phyloP scores from a whole-genome alignment of 1,284 basidiomycete genomes.

The Ustilago loliicola region DNA sequence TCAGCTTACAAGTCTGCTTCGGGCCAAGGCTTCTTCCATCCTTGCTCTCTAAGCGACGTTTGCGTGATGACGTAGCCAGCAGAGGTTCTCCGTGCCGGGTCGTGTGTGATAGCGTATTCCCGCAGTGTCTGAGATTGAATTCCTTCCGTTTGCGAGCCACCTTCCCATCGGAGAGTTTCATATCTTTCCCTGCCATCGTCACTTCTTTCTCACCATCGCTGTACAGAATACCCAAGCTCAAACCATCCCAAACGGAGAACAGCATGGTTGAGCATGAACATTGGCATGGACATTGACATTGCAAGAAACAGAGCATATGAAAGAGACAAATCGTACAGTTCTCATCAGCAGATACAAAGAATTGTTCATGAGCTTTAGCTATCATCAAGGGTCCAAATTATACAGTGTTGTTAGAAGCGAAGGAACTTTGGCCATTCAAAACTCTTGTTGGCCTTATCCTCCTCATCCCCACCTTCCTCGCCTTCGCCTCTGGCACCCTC shows the following conservation, averaged over 20 bases:
- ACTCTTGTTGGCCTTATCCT: slow-evolving; percentile 19
- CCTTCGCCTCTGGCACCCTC: slow-evolving; percentile 12
- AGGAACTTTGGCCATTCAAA: slow-evolving; percentile 49
- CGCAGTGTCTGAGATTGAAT: slow-evolving; percentile 1
- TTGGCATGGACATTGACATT: slow-evolving; percentile 2
- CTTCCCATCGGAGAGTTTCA: neutral
- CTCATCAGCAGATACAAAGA: neutral
- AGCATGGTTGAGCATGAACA: neutral
- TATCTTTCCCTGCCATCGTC: neutral
- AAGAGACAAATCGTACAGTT: neutral
- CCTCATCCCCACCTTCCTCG: neutral
- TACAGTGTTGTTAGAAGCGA: slow-evolving; percentile 25
- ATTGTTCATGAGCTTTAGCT: neutral
- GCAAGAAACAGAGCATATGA: slow-evolving; percentile 1
- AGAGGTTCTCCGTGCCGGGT: too few species aligned
- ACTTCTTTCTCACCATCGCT: neutral
- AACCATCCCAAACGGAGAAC: neutral
- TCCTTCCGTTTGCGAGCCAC: neutral
- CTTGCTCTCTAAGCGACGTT: neutral
- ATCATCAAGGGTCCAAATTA: neutral
- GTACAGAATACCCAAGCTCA: neutral
- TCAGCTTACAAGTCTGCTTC: neutral
- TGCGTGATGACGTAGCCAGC: too few species aligned
- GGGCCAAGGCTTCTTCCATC: neutral
- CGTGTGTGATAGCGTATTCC: neutral